These are phyloP conservation scores for Paratrypanosoma confusum DNA, from an alignment of 208 protist species.

Conservation along the genomic window DNA sequence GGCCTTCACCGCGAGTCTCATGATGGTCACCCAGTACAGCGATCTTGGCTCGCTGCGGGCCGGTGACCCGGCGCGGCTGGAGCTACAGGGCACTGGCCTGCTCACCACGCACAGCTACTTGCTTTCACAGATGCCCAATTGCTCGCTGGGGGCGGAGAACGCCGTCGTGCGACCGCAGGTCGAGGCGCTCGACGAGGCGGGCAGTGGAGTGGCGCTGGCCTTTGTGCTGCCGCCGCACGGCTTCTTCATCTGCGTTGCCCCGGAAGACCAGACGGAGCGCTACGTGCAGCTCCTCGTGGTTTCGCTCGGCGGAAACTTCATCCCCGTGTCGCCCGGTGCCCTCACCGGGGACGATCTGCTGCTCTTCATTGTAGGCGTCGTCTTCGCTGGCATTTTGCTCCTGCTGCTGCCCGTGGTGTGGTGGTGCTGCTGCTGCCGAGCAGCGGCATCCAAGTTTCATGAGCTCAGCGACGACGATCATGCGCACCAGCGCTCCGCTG, in stretches of 20 bases:
- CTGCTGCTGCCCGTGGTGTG: constrained; percentile 49
- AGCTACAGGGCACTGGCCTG: constrained; percentile 39
- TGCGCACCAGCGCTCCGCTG: no score
- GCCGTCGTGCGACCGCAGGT: constrained; percentile 16
- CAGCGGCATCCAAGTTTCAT: no score
- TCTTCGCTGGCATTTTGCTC: constrained; percentile 64
- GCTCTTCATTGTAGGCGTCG: constrained; percentile 64
- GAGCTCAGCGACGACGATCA: no score
- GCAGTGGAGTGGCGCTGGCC: constrained; percentile 21
- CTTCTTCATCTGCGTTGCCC: constrained; percentile 63
- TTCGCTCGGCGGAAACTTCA: no score
- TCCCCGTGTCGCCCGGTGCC: background rate
- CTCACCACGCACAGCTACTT: constrained; percentile 49
- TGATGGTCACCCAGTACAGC: constrained; percentile 27
- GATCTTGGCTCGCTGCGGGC: no score
- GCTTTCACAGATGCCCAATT: constrained; percentile 19
- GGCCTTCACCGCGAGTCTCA: constrained; percentile 26
- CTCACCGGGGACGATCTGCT: constrained; percentile 24
- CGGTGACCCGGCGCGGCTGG: background rate
- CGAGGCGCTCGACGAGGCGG: constrained; percentile 3
- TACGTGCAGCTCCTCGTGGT: constrained; percentile 28
- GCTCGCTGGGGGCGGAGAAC: constrained; percentile 5
- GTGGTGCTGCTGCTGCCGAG: constrained; percentile 57
- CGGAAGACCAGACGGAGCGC: constrained; percentile 21
- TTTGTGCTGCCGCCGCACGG: constrained; percentile 16